phyloP scores from a whole-genome alignment of 345 rosid genomes.

The Arabis alpina region DNA sequence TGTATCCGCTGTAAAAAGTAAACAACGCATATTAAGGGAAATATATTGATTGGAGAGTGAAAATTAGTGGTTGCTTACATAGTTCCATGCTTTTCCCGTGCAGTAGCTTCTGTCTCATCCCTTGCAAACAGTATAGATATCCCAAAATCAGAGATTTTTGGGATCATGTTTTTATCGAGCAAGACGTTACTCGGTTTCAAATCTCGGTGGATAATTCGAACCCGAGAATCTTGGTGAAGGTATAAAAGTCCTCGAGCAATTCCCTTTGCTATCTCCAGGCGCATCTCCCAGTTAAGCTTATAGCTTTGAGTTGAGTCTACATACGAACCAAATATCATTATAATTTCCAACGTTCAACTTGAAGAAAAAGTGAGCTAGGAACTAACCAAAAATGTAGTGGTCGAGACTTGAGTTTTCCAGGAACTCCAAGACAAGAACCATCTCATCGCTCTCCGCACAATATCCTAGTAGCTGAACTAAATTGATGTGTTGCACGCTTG shows the following conservation, averaged over 20 bases:
- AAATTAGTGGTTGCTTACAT: too few relatives aligned
- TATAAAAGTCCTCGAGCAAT: conserved; percentile 8
- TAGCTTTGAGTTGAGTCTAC: background rate
- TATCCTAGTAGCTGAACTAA: background rate
- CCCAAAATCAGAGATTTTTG: too few relatives aligned
- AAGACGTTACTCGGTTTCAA: too few relatives aligned
- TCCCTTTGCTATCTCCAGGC: background rate
- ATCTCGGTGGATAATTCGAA: too few relatives aligned
- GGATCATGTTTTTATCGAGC: too few relatives aligned
- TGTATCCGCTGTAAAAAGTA: too few relatives aligned
- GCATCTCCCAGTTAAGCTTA: background rate
- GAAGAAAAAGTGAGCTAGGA: too few relatives aligned
- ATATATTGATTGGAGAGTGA: too few relatives aligned
- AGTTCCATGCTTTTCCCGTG: background rate
- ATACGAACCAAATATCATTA: too few relatives aligned
- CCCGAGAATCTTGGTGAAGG: background rate
- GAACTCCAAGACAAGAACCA: background rate
- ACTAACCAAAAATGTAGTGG: background rate
- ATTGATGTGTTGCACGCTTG: background rate
- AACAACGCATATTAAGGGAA: too few relatives aligned
- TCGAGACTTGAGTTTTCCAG: conserved; percentile 2
- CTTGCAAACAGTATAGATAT: too few relatives aligned
- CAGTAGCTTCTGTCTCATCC: background rate
- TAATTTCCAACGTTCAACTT: too few relatives aligned
- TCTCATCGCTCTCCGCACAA: background rate